Evolutionary conservation across 1,284 basidiomycete species (phyloP).

Genomic region (Psilocybe mexicana): DNA sequence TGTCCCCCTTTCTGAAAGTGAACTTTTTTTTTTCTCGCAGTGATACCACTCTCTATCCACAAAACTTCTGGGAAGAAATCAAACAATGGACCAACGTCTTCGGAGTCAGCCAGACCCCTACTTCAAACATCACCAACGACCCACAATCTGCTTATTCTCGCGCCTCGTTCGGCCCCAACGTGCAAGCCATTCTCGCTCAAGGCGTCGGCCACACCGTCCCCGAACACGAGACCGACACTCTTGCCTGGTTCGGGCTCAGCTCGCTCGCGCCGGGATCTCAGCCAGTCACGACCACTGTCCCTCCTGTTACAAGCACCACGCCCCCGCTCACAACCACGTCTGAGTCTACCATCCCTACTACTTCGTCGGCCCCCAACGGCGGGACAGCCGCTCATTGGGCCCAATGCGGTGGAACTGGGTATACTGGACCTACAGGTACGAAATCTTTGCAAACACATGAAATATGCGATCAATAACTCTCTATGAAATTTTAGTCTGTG

Average conservation of each 20-base stretch:
- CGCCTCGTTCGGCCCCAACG: constrained; percentile 45
- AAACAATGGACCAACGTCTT: constrained; percentile 53
- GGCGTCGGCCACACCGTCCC: constrained; percentile 49
- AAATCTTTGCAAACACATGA: constrained; percentile 9
- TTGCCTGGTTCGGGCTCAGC: constrained; percentile 40
- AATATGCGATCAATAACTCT: constrained; percentile 19
- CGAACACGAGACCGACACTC: constrained; percentile 36
- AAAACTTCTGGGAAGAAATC: constrained; percentile 53
- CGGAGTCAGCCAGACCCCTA: constrained; percentile 40
- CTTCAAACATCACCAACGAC: constrained; percentile 37
- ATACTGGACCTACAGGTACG: constrained; percentile 24
- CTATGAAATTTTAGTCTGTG: constrained; percentile 15
- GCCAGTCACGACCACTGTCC: not conserved
- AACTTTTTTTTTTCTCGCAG: constrained; percentile 18
- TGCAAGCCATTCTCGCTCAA: constrained; percentile 44
- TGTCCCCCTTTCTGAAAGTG: no score
- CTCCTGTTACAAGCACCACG: constrained; percentile 12
- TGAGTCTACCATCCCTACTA: constrained; percentile 8
- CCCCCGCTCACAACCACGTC: constrained; percentile 16
- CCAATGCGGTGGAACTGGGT: constrained; percentile 28
- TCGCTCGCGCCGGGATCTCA: constrained; percentile 17
- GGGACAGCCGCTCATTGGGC: constrained; percentile 21
- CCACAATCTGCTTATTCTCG: constrained; percentile 43
- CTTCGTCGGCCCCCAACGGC: constrained; percentile 15
- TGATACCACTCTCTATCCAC: constrained; percentile 52